Conservation (phyloP, 495 filamentous ascomycete species). For the Aspergillus wentii region DNA sequence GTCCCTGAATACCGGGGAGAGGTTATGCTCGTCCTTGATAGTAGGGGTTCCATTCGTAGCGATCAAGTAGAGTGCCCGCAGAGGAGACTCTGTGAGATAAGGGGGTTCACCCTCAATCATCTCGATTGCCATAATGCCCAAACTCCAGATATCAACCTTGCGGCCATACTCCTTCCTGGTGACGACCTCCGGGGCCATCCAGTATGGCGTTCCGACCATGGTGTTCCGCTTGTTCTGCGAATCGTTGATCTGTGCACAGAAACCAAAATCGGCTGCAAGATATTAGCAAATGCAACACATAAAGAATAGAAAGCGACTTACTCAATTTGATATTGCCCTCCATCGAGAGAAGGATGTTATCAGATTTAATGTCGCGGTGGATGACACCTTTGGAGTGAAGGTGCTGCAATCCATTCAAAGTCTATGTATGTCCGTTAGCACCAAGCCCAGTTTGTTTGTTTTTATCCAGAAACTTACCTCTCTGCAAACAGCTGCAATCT, state of each 20-base stretch:
- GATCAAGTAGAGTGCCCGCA: constrained; percentile 91
- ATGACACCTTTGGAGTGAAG: constrained; percentile 97
- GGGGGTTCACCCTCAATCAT: constrained; percentile 99
- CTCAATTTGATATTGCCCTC: constrained; percentile 98
- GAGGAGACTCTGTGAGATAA: constrained; percentile 90
- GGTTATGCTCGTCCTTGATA: constrained; percentile 85
- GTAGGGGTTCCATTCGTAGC: constrained; percentile 94
- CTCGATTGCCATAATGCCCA: constrained; percentile 99
- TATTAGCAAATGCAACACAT: constrained; percentile 24
- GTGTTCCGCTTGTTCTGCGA: constrained; percentile 95
- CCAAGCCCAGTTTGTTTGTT: neutral
- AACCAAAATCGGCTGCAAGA: constrained; percentile 85
- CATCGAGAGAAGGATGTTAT: constrained; percentile 92
- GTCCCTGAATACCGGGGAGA: constrained; percentile 78
- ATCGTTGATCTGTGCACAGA: constrained; percentile 98
- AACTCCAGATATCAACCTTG: constrained; percentile 97
- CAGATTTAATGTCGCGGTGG: constrained; percentile 97
- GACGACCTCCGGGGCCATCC: constrained; percentile 99
- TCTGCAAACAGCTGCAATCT: constrained; percentile 92
- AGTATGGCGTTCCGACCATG: constrained; percentile 98
- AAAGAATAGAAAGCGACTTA: constrained; percentile 42
- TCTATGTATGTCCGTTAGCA: constrained; percentile 38
- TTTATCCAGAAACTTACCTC: constrained; percentile 53
- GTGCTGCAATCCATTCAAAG: constrained; percentile 86
- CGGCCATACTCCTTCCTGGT: constrained; percentile 96